Conservation (phyloP, 2,329 filamentous ascomycete species). For the Myriosclerotinia curreyana region DNA sequence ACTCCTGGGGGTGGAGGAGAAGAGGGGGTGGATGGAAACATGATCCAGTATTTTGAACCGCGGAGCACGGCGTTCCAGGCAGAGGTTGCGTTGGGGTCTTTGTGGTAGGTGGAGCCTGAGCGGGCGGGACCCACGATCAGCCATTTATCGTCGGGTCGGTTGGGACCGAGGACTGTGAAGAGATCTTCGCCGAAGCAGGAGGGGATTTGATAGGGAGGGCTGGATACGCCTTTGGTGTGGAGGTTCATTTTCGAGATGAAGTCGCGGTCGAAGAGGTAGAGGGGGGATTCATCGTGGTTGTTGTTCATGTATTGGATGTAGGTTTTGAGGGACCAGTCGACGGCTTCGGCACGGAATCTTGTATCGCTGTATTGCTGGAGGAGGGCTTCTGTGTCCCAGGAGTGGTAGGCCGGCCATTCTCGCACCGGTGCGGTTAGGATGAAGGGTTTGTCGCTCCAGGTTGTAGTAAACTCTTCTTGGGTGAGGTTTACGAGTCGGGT, state of each 20-base stretch:
- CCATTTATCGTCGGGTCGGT: constrained; percentile 88
- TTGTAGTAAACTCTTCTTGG: constrained; percentile 67
- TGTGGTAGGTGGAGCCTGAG: constrained; percentile 93
- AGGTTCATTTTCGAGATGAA: constrained; percentile 86
- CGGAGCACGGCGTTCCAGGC: constrained; percentile 94
- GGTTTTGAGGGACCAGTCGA: constrained; percentile 83
- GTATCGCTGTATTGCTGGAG: constrained; percentile 61
- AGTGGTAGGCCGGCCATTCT: constrained; percentile 71
- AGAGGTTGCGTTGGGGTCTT: constrained; percentile 68
- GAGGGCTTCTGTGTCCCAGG: constrained; percentile 71
- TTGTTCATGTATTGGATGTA: constrained; percentile 81
- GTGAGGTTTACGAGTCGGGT: constrained; percentile 64
- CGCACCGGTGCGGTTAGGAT: constrained; percentile 80
- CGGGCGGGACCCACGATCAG: constrained; percentile 84
- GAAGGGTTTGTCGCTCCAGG: constrained; percentile 80
- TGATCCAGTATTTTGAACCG: constrained; percentile 96
- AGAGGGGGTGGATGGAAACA: constrained; percentile 72
- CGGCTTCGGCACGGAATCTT: constrained; percentile 83
- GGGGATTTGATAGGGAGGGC: constrained; percentile 68
- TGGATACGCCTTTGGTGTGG: constrained; percentile 48
- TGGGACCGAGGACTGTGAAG: constrained; percentile 71
- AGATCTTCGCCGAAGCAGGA: constrained; percentile 83
- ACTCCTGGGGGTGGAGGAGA: constrained; percentile 69
- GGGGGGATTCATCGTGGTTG: constrained; percentile 78
- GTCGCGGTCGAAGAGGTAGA: constrained; percentile 86